Percentiles rank a stretch among this genome's conserved stretches.
Conservation (phyloP, 176 grass and related monocot species). For the Themeda triandra region DNA sequence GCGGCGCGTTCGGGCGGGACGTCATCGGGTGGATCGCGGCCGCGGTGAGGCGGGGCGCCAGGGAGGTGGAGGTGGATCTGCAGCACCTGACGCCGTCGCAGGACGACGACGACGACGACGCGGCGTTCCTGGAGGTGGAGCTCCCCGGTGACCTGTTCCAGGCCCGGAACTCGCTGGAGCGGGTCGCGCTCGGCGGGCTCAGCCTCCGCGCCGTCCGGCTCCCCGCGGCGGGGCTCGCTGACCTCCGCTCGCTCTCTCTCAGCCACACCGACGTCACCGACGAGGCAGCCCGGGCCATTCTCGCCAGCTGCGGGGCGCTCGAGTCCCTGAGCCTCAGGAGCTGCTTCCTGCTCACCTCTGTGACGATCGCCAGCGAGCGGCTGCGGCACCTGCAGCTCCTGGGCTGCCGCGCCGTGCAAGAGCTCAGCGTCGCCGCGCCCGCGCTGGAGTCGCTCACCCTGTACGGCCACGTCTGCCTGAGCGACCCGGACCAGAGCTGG, state of each 20-base stretch:
- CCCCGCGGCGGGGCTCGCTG: neutral
- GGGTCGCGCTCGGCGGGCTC: slow-evolving; percentile 30
- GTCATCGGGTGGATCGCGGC: slow-evolving; percentile 38
- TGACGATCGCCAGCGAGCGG: slow-evolving; percentile 27
- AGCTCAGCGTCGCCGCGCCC: slow-evolving; percentile 21
- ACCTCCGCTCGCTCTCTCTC: slow-evolving; percentile 38
- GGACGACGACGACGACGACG: neutral
- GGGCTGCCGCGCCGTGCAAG: slow-evolving; percentile 2
- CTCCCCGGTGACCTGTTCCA: slow-evolving; percentile 32
- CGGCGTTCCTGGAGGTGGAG: neutral
- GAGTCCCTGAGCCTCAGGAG: slow-evolving; percentile 46
- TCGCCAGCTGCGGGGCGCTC: slow-evolving; percentile 26
- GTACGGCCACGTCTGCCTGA: neutral
- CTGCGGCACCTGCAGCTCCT: slow-evolving; percentile 37
- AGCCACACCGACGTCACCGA: slow-evolving; percentile 29
- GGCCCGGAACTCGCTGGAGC: slow-evolving; percentile 26
- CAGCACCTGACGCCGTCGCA: neutral
- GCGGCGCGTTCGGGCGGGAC: slow-evolving; percentile 4
- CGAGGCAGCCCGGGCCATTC: slow-evolving; percentile 10
- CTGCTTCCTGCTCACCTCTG: slow-evolving; percentile 9
- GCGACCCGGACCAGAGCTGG: neutral
- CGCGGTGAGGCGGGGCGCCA: slow-evolving; percentile 17
- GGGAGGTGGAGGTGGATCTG: slow-evolving; percentile 25
- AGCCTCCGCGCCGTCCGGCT: slow-evolving; percentile 18
- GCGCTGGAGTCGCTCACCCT: slow-evolving; percentile 40